Evolutionary conservation across 306 rosid genomes (phyloP).

Genomic region (Boehmeria nivea): DNA sequence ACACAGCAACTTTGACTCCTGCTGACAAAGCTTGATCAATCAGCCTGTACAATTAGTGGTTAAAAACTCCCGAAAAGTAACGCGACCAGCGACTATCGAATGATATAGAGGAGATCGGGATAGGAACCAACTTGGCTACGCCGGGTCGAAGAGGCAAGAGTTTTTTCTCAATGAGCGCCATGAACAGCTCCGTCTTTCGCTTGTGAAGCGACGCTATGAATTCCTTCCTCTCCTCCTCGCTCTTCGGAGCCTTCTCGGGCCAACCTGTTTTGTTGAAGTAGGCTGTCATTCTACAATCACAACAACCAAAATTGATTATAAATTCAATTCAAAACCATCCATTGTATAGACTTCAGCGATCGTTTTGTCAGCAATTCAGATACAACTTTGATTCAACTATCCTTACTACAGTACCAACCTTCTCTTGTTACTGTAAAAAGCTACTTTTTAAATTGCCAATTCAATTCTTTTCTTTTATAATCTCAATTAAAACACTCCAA

Average conservation of each 20-base stretch:
- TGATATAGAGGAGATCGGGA: conserved; percentile 28
- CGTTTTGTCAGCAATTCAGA: too few relatives aligned
- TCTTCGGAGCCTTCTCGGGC: conserved; percentile 78
- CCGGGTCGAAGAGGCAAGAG: conserved; percentile 95
- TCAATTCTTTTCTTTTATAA: too few relatives aligned
- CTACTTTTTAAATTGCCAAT: too few relatives aligned
- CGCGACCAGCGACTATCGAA: neutral
- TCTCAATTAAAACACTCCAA: too few relatives aligned
- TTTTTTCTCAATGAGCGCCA: conserved; percentile 91
- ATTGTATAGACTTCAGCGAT: neutral
- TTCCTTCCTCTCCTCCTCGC: conserved; percentile 69
- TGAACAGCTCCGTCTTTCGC: conserved; percentile 83
- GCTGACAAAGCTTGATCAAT: conserved; percentile 81
- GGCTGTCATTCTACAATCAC: conserved; percentile 94
- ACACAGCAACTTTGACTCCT: conserved; percentile 94
- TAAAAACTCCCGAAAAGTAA: neutral
- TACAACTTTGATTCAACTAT: too few relatives aligned
- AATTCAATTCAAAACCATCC: neutral
- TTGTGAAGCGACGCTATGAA: conserved; percentile 93
- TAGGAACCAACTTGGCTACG: conserved; percentile 82
- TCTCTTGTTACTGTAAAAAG: too few relatives aligned
- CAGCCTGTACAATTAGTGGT: conserved; percentile 65
- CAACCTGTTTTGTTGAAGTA: conserved; percentile 87
- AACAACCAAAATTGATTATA: conserved; percentile 9
- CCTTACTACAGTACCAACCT: too few relatives aligned